A percentile compares a stretch with the other conserved stretches of the same genome.
These are phyloP conservation scores for Pseudoscleropodium purum DNA, from an alignment of 225 moss, liverwort and hornwort genomes.

Conservation along the genomic window DNA sequence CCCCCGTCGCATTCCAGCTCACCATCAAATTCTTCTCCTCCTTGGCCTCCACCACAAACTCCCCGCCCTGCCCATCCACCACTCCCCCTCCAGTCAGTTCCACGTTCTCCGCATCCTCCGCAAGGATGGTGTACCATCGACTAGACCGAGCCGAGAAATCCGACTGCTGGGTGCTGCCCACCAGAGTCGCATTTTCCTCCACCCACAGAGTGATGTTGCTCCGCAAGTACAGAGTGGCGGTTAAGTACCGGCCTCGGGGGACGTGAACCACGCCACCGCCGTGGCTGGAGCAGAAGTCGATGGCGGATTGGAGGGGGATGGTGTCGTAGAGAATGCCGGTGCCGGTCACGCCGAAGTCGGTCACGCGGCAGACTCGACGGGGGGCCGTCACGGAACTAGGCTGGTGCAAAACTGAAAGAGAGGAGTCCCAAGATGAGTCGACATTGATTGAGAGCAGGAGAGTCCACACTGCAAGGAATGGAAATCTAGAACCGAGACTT, in stretches of 20 bases:
- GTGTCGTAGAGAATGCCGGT: conserved; percentile 58
- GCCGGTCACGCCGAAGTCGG: conserved; percentile 47
- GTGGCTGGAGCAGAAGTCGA: conserved; percentile 37
- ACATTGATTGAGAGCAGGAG: neutral
- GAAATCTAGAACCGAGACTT: neutral
- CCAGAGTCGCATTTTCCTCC: conserved; percentile 40
- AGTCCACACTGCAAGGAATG: neutral
- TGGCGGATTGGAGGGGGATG: conserved; percentile 38
- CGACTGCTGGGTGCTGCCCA: conserved; percentile 42
- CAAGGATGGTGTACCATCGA: conserved; percentile 71
- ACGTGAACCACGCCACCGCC: conserved; percentile 55
- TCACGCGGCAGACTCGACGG: conserved; percentile 24
- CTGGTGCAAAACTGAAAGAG: neutral
- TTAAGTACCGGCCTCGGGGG: conserved; percentile 57
- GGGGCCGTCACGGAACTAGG: neutral
- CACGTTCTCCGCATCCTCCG: conserved; percentile 64
- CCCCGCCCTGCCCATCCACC: conserved; percentile 61
- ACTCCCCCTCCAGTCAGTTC: conserved; percentile 66
- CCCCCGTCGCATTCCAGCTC: conserved; percentile 80
- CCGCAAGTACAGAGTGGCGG: conserved; percentile 54
- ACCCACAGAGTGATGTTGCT: conserved; percentile 58
- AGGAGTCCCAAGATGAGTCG: neutral
- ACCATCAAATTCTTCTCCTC: conserved; percentile 84
- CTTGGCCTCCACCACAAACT: conserved; percentile 50
- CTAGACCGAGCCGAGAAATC: conserved; percentile 29